These are phyloP conservation scores for Chalciporus chontae DNA, from an alignment of 768 basidiomycete genomes.

Conservation along the genomic window DNA sequence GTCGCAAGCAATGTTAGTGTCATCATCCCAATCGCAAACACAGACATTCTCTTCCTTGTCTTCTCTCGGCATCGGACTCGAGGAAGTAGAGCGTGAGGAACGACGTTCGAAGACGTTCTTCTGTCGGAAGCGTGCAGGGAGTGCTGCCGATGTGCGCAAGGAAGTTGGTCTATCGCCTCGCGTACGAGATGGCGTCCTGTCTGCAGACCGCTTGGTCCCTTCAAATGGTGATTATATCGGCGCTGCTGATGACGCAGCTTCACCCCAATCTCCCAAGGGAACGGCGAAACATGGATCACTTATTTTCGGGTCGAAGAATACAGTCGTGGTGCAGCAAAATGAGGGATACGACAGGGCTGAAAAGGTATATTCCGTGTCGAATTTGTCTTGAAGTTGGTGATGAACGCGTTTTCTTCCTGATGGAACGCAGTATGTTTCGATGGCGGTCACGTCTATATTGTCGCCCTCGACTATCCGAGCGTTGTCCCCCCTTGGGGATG, in stretches of 20 bases:
- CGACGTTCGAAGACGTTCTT: constrained; percentile 20
- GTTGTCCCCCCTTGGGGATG: constrained; percentile 24
- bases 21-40: constrained; percentile 18
- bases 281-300: constrained; percentile 29
- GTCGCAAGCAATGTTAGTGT: constrained; percentile 13
- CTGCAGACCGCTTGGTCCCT: too few species aligned
- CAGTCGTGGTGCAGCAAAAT: constrained; percentile 1
- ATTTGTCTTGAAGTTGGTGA: not conserved
- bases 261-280: constrained; percentile 11
- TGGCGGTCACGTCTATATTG: constrained; percentile 28
- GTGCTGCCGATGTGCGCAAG: not conserved
- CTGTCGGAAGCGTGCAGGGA: constrained; percentile 12
- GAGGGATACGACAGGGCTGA: constrained; percentile 29
- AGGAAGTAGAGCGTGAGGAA: constrained; percentile 21
- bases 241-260: not conserved
- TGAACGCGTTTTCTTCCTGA: not conserved
- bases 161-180: not conserved
- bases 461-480: constrained; percentile 12
- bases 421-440: constrained; percentile 21
- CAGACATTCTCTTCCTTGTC: constrained; percentile 16
- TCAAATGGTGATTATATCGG: not conserved
- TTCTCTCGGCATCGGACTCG: constrained; percentile 23
- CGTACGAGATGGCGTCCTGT: not conserved
- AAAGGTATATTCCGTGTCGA: constrained; percentile 11
- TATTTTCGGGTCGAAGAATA: constrained; percentile 24